Conservation (phyloP, 305 asterid genomes). For the Fraxinus paxiana region DNA sequence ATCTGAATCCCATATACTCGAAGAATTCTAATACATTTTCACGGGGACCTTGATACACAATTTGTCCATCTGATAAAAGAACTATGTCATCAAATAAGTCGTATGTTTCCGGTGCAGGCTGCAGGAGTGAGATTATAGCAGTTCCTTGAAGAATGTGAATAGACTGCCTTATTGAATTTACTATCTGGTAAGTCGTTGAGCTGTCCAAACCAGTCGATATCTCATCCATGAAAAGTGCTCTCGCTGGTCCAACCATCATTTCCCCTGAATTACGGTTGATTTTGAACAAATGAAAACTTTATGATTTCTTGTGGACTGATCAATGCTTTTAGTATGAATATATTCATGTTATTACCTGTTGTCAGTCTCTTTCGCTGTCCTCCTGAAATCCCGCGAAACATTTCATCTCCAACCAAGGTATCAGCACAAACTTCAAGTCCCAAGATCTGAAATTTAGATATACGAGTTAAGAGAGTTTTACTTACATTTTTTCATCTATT, state of each 20-base stretch:
- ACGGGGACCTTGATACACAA: constrained; percentile 85
- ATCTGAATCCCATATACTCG: constrained; percentile 70
- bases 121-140: constrained; percentile 71
- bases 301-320: background rate
- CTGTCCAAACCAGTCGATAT: constrained; percentile 91
- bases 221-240: constrained; percentile 90
- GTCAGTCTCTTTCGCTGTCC: constrained; percentile 90
- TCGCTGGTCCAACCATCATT: constrained; percentile 90
- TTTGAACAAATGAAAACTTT: background rate
- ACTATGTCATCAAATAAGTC: constrained; percentile 78
- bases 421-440: constrained; percentile 98
- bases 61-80: constrained; percentile 68
- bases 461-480: background rate
- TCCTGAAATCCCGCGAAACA: constrained; percentile 90
- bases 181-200: constrained; percentile 81
- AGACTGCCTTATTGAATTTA: constrained; percentile 72
- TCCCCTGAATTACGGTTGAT: constrained; percentile 49
- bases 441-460: constrained; percentile 47
- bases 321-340: background rate
- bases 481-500: background rate
- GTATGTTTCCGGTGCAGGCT: constrained; percentile 91
- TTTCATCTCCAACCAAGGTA: constrained; percentile 83
- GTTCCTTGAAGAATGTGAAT: constrained; percentile 84
- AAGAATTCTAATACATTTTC: constrained; percentile 66
- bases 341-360: constrained; percentile 45